phyloP scores from a whole-genome alignment of 2,329 filamentous ascomycete species.

The Phialophora expanda region DNA sequence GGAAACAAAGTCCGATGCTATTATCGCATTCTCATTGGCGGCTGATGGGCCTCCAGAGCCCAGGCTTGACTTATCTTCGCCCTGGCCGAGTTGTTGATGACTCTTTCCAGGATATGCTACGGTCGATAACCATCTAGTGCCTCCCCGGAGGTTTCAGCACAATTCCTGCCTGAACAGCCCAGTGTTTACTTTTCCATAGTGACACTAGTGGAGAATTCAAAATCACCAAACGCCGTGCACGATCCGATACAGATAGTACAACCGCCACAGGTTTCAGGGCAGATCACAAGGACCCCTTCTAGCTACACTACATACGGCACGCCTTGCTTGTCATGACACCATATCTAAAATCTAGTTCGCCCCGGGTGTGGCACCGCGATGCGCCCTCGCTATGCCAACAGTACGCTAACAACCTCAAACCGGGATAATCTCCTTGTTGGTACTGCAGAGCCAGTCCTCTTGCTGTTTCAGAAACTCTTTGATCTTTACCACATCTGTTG shows the following conservation, averaged over 20 bases:
- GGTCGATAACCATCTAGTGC: neutral
- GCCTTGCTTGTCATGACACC: neutral
- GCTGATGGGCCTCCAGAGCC: neutral
- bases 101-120: neutral
- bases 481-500: slow-evolving; percentile 41
- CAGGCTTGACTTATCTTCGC: neutral
- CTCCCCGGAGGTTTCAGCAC: neutral
- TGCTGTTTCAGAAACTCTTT: slow-evolving; percentile 42
- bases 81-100: neutral
- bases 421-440: slow-evolving; percentile 24
- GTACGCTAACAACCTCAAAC: neutral
- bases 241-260: neutral
- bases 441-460: slow-evolving; percentile 29
- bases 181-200: neutral
- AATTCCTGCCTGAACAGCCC: neutral
- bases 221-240: neutral
- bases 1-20: neutral
- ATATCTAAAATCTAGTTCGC: neutral
- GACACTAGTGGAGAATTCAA: neutral
- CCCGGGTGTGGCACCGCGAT: neutral
- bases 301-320: neutral
- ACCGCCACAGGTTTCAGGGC: neutral
- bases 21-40: neutral
- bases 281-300: neutral
- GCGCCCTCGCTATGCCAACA: neutral